These are phyloP conservation scores for Collybia sp. DNA, from an alignment of 768 basidiomycete species.

Conservation along the genomic window DNA sequence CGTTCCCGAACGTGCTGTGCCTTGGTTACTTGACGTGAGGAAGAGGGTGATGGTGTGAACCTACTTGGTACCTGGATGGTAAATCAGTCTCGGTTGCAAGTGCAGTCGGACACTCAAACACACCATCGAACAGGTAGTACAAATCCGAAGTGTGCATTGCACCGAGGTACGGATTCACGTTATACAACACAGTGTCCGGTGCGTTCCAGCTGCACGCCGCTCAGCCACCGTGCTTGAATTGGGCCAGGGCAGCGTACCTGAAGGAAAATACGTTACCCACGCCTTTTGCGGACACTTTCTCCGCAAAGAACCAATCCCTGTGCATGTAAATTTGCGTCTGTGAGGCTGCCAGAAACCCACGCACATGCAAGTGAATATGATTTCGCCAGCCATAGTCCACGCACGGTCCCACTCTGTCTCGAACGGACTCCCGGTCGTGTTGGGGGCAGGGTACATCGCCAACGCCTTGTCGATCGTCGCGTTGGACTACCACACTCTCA, in stretches of 20 bases:
- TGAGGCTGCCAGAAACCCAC: constrained; percentile 4
- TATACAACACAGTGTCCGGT: constrained; percentile 32
- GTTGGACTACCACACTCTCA: constrained; percentile 21
- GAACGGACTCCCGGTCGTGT: constrained; percentile 27
- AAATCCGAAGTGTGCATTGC: constrained; percentile 40
- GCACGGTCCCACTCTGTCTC: constrained; percentile 35
- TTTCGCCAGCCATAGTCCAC: constrained; percentile 34
- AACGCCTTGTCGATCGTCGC: constrained; percentile 28
- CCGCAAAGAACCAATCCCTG: constrained; percentile 36
- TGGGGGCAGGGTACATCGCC: constrained; percentile 32
- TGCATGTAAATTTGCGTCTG: not conserved
- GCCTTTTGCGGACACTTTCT: constrained; percentile 21
- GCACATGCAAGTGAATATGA: constrained; percentile 39
- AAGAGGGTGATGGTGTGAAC: not conserved
- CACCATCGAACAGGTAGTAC: constrained; percentile 37
- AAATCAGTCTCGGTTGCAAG: not conserved
- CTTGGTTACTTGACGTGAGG: too few relatives aligned
- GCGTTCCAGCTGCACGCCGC: constrained; percentile 31
- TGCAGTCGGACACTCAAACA: constrained; percentile 2
- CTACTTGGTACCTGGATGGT: constrained; percentile 23
- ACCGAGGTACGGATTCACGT: constrained; percentile 29
- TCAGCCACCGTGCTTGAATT: not conserved
- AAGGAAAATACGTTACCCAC: constrained; percentile 28
- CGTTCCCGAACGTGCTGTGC: constrained; percentile 25
- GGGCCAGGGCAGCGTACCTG: constrained; percentile 16